phyloP scores from a whole-genome alignment of 495 filamentous ascomycete genomes.

The Trichoderma virens region DNA sequence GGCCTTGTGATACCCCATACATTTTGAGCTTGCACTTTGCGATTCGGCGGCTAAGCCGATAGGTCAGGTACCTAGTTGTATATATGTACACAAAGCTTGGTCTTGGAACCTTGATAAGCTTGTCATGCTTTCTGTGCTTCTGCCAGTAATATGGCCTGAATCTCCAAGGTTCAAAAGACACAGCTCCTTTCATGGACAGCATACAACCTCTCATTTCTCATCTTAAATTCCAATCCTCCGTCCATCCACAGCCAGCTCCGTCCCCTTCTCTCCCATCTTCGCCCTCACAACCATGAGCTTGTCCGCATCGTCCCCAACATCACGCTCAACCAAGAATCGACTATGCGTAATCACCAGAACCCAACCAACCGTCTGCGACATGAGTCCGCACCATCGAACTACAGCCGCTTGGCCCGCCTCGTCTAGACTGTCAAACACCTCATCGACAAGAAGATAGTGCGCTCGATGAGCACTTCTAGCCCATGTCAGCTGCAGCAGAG shows the following conservation, averaged over 20 bases:
- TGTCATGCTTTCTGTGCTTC: too few species aligned
- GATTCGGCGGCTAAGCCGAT: too few species aligned
- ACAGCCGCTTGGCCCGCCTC: slow-evolving; percentile 22
- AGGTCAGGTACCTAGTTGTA: too few species aligned
- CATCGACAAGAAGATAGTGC: slow-evolving; percentile 27
- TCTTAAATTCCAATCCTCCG: not conserved
- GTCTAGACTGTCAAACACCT: slow-evolving; percentile 28
- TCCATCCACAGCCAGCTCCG: not conserved
- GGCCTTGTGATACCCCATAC: too few species aligned
- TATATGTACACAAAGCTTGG: too few species aligned
- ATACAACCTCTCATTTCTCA: too few species aligned
- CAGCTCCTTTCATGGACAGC: too few species aligned
- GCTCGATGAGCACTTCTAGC: slow-evolving; percentile 22
- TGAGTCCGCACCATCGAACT: slow-evolving; percentile 17
- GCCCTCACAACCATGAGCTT: slow-evolving; percentile 15
- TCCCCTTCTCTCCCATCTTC: not conserved
- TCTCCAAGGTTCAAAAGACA: too few species aligned
- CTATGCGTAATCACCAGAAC: slow-evolving; percentile 24
- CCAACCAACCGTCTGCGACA: slow-evolving; percentile 13
- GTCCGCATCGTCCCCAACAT: slow-evolving; percentile 13
- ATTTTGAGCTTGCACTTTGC: too few species aligned
- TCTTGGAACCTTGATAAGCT: too few species aligned
- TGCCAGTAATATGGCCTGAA: too few species aligned
- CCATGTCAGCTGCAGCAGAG: slow-evolving; percentile 22
- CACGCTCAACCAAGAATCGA: slow-evolving; percentile 10